Evolutionary conservation across 2,329 filamentous ascomycete species (phyloP), one percentile per base, ranked within the genome.

Genomic region (Aureobasidium zeae): DNA sequence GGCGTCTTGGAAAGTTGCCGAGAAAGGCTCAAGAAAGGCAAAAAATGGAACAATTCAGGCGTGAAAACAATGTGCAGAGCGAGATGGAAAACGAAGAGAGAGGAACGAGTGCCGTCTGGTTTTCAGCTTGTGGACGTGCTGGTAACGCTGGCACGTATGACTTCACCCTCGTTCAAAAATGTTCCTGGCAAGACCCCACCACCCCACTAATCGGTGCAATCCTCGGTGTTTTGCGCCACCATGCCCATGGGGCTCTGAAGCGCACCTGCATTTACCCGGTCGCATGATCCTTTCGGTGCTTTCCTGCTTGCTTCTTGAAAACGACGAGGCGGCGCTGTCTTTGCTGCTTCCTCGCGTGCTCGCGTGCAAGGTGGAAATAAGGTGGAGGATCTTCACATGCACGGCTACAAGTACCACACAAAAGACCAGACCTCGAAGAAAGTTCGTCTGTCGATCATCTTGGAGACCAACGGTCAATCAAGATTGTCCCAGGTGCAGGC

Each of bases 321-420:
- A n/a, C n/a, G n/a, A n/a, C n/a, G n/a, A n/a, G n/a, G n/a, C n/a
- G n/a, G n/a, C n/a, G n/a, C n/a, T n/a, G n/a, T n/a, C n/a, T n/a
- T n/a, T n/a, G n/a, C n/a, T n/a, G n/a, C n/a, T n/a, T n/a, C n/a
- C n/a, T n/a, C n/a, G n/a, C n/a, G n/a, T n/a, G n/a, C n/a, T 39
- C 36, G 36, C 37, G 37, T 41, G 37, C 37, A n/a, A n/a, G n/a
- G n/a, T 41, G 37, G 37, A 13, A 32, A 41, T 32, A 32, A 32
- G 32, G 37, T 24, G 20, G 37, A 41, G 26, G 37, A 41, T 41
- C 37, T n/a, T 31, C 4, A 9, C 10, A 41, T 32, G 37, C 37
- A 41, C 37, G 37, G 37, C 37, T 28, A 20, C 37, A 41, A 41
- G 28, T n/a, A n/a, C n/a, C n/a, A 21, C 28, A 30, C 28, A 32